phyloP scores from a whole-genome alignment of 805 yeast species.

The Candida ficus region DNA sequence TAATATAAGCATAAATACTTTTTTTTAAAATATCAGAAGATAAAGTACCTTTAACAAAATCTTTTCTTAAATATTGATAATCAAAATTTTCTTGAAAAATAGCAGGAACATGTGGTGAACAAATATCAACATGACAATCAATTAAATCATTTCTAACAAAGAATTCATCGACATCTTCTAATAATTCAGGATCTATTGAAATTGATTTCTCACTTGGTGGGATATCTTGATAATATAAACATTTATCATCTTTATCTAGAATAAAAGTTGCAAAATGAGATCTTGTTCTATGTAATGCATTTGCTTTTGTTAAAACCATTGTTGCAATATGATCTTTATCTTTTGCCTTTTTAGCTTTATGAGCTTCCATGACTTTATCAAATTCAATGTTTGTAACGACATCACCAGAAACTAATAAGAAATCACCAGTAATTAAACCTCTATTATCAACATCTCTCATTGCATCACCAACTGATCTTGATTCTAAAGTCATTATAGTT shows the following conservation, averaged over 20 bases:
- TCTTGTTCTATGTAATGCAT: conserved; percentile 80
- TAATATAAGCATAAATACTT: conserved; percentile 82
- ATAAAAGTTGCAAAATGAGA: conserved; percentile 76
- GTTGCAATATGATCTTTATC: conserved; percentile 94
- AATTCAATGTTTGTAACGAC: conserved; percentile 91
- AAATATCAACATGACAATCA: conserved; percentile 94
- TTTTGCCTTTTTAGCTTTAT: conserved; percentile 58
- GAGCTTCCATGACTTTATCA: conserved; percentile 64
- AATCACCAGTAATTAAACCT: conserved; percentile 87
- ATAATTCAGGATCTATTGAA: conserved; percentile 75
- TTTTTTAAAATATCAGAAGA: conserved; percentile 88
- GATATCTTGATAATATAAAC: conserved; percentile 79
- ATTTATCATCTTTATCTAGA: conserved; percentile 66
- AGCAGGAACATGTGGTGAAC: conserved; percentile 91
- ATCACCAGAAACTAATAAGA: conserved; percentile 87
- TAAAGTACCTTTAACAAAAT: conserved; percentile 86
- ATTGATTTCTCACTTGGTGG: conserved; percentile 49
- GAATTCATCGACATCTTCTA: conserved; percentile 70
- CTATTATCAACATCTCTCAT: conserved; percentile 93
- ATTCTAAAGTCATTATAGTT: conserved; percentile 78
- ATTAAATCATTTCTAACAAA: conserved; percentile 85
- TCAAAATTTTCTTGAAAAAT: conserved; percentile 96
- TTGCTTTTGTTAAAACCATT: conserved; percentile 84
- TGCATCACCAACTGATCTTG: conserved; percentile 92
- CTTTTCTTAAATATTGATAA: conserved; percentile 79